Evolutionary conservation across 2,329 filamentous ascomycete species (phyloP), one percentile per base, ranked within the genome.

Genomic region (Aspergillus pseudonomiae): DNA sequence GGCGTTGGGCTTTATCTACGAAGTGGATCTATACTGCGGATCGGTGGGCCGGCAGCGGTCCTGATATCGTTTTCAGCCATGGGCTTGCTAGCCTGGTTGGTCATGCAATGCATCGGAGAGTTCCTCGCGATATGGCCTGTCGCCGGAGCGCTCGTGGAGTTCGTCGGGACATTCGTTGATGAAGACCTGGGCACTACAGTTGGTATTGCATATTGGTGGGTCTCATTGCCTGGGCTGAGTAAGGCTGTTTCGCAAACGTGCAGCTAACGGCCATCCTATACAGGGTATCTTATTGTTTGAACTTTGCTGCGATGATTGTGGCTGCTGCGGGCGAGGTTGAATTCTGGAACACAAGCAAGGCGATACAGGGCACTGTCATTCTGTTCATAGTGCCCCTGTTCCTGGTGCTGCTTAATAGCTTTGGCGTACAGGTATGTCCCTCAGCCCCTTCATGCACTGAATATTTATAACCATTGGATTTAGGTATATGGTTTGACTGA

Each of bases 91-190:
- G 70, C 73, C 3, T 76, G 77, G 65, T 66, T 67, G 34, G 72
- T 79, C 4, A 79, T 79, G 77, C 77, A 79, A 61, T 74, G 77
- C n/a, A 69, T 79, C 26, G 71, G 71, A 26, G 78, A 80, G 57
- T 72, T 80, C 70, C 71, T 79, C 3, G 70, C 71, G 6, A 68
- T 76, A 28, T 80, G 76, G 74, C 77, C 77, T 0, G 75, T 78
- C 10, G 71, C 78, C 6, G 78, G 77, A 53, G 75, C 77, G 1
- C 62, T 78, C 32, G 71, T 75, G 16, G 73, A 78, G 39, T 79
- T 75, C 48, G 74, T 79, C 6, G 65, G 72, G 16, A 68, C 70
- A 21, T 79, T 79, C 61, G 74, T 79, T 16, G 78, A 79, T 56
- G 68, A 70, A 48, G 77, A 80, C 36, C 57, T 79, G 14, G 77